Evolutionary conservation across 306 rosid species (phyloP).

Genomic region (Prosopis cineraria): DNA sequence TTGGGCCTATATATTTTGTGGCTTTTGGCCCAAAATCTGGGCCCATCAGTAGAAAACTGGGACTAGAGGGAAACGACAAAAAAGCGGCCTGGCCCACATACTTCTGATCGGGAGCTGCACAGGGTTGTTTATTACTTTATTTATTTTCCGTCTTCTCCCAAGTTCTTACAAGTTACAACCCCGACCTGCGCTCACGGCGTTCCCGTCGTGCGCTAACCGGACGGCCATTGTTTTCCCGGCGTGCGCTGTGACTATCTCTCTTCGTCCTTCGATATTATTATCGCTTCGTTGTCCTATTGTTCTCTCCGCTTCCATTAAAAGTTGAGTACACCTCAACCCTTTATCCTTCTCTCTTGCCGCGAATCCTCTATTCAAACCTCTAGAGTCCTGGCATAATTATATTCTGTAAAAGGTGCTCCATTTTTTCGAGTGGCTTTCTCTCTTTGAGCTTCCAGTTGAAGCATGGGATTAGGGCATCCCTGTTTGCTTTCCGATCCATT

Average conservation of each 20-base stretch:
- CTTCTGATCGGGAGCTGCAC: not conserved
- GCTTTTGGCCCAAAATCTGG: not conserved
- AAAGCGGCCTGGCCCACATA: not conserved
- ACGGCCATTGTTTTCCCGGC: constrained; percentile 34
- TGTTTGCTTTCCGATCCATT: not conserved
- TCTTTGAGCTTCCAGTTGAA: constrained; percentile 3
- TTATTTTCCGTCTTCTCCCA: not conserved
- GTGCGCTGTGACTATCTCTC: not conserved
- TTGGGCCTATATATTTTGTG: no score
- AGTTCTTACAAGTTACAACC: not conserved
- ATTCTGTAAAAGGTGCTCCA: not conserved
- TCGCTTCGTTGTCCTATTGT: constrained; percentile 31
- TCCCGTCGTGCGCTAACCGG: not conserved
- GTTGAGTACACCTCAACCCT: constrained; percentile 25
- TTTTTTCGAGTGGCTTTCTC: not conserved
- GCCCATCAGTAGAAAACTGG: no score
- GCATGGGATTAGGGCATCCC: constrained; percentile 40
- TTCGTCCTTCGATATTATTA: not conserved
- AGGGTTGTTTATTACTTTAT: not conserved
- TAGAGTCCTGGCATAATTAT: not conserved
- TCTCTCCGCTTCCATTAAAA: constrained; percentile 12
- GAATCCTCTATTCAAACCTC: constrained; percentile 11
- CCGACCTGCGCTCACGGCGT: not conserved
- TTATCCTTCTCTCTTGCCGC: not conserved
- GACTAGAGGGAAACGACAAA: not conserved